Percentiles rank a stretch among this genome's conserved stretches.
Conservation (phyloP, 805 yeast species). For the Ogataea ganodermae region DNA sequence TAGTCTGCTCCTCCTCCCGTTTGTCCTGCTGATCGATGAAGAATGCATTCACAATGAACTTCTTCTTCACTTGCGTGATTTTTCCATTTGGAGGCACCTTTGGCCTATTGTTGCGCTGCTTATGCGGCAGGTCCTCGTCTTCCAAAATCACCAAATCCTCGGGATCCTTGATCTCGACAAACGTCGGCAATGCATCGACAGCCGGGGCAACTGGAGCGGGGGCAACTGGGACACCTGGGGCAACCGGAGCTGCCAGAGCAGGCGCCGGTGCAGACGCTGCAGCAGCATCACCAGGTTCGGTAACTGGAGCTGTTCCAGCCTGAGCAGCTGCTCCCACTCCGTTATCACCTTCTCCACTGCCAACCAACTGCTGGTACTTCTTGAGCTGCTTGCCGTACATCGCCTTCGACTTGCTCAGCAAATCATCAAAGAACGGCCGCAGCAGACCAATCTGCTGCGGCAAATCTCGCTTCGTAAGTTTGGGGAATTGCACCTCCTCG, state of each 20-base stretch:
- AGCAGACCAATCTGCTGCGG: conserved; percentile 58
- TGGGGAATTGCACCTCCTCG: conserved; percentile 53
- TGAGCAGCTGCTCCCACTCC: background rate
- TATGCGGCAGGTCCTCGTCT: conserved; percentile 83
- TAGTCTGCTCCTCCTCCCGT: conserved; percentile 12
- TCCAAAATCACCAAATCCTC: conserved; percentile 63
- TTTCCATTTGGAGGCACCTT: conserved; percentile 91
- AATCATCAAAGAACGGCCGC: conserved; percentile 51
- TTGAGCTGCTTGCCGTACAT: conserved; percentile 45
- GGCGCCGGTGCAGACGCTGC: background rate
- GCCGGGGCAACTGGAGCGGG: background rate
- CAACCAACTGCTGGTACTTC: conserved; percentile 37
- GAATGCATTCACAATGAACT: conserved; percentile 52
- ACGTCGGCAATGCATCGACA: conserved; percentile 17
- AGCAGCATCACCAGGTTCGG: background rate
- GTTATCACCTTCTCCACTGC: background rate
- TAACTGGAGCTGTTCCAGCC: no score
- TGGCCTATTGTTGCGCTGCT: conserved; percentile 71
- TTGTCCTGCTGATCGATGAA: conserved; percentile 47
- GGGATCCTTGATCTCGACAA: conserved; percentile 30
- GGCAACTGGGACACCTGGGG: background rate
- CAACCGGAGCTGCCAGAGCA: no score
- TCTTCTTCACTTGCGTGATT: conserved; percentile 70
- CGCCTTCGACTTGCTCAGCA: conserved; percentile 43
- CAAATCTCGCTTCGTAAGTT: conserved; percentile 54